A percentile compares a stretch with the other conserved stretches of the same genome.
Conservation (phyloP, 2,329 filamentous ascomycete species). For the Emmonsiellopsis sp. region DNA sequence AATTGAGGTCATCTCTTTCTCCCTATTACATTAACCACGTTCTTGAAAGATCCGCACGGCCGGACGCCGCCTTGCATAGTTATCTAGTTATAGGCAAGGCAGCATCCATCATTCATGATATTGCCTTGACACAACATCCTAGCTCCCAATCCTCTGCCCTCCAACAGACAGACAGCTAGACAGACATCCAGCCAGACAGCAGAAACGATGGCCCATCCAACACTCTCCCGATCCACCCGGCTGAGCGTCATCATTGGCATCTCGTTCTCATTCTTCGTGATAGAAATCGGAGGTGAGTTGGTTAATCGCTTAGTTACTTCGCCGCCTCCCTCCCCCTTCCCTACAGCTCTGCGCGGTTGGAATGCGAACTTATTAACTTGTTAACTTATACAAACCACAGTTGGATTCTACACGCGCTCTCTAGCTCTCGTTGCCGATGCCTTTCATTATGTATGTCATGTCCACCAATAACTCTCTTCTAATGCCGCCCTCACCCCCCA, state of each 20-base stretch:
- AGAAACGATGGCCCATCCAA: constrained; percentile 29
- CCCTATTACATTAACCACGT: too few species aligned
- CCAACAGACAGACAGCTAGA: constrained; percentile 5
- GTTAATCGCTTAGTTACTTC: not conserved
- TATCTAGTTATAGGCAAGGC: too few species aligned
- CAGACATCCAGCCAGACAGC: constrained; percentile 10
- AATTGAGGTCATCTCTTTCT: not conserved
- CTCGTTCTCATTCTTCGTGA: constrained; percentile 37
- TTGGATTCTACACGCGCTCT: constrained; percentile 61
- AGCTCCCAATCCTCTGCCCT: too few species aligned
- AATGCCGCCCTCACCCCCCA: not conserved
- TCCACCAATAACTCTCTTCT: not conserved
- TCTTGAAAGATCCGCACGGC: too few species aligned
- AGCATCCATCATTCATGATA: too few species aligned
- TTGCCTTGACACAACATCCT: too few species aligned
- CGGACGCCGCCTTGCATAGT: too few species aligned
- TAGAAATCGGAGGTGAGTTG: constrained; percentile 35
- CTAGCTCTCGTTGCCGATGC: constrained; percentile 66
- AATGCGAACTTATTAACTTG: too few species aligned
- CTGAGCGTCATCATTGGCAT: constrained; percentile 34
- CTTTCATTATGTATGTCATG: constrained; percentile 58
- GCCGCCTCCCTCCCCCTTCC: too few species aligned
- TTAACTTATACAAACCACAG: constrained; percentile 21
- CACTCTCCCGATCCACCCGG: constrained; percentile 8
- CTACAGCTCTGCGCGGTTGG: too few species aligned